Evolutionary conservation across 2,329 filamentous ascomycete genomes (phyloP).

Genomic region (Trichothecium roseum): DNA sequence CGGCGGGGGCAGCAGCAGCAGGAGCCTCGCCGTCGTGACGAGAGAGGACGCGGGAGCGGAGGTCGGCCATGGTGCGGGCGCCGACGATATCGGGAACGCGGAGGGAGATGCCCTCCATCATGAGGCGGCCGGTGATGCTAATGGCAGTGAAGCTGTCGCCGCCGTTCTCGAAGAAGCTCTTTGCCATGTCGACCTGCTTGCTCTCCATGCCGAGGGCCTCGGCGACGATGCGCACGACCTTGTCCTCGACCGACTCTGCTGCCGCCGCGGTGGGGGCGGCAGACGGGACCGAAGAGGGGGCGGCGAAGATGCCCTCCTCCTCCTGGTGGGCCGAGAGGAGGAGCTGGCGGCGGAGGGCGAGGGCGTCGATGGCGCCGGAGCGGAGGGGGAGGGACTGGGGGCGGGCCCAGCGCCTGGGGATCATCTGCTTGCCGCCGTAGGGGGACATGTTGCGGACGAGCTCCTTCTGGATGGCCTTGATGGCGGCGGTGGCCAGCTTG

Average conservation of each 20-base stretch:
- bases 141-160: conserved; percentile 3
- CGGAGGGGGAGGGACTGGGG: background rate
- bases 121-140: conserved; percentile 1
- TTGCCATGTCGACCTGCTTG: background rate
- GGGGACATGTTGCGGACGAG: conserved; percentile 2
- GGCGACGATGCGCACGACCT: conserved; percentile 2
- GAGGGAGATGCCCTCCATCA: conserved; percentile 2
- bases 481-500: background rate
- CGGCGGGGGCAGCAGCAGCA: background rate
- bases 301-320: background rate
- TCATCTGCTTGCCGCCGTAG: background rate
- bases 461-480: background rate
- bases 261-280: background rate
- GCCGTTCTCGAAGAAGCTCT: conserved; percentile 2
- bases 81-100: conserved; percentile 3
- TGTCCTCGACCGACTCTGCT: background rate
- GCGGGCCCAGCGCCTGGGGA: conserved; percentile 2
- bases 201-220: background rate
- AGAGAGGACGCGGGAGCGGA: conserved; percentile 2
- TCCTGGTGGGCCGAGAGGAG: background rate
- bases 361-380: conserved; percentile 1
- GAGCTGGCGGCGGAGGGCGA: conserved; percentile 2
- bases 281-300: background rate
- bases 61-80: conserved; percentile 1
- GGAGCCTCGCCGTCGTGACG: background rate